Evolutionary conservation across 768 basidiomycete species (phyloP), one percentile per base, ranked within the genome.

Genomic region (Coprinellus micaceus): DNA sequence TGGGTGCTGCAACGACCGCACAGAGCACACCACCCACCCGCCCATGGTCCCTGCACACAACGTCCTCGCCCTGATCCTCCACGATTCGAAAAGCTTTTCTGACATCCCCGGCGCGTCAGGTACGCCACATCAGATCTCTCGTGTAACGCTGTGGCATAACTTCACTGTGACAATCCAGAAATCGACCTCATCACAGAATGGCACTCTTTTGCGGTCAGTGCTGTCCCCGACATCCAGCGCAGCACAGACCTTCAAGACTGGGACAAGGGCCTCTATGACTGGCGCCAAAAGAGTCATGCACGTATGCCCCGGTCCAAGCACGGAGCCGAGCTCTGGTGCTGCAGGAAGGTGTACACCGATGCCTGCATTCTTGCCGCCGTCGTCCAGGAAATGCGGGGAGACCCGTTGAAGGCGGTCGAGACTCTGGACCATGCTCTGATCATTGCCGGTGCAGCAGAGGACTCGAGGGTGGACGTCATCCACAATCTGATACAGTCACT

Each of bases 391-490:
- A 71, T 29, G 70, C 76, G 61, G 30, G 73, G 43, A 43, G 64
- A 30, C 51, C 63, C 28, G 60, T 64, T 2, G 60, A 63, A 74
- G 44, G 75, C 80, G 22, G 79, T 98, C 37, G 72, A 75, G 4
- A 71, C 77, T 13, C 72, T 98, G 24, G 97, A 99, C 66, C 78
- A 77, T 60, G 86, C 88, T 1, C 85, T 98, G 60, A 85, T 98
- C 59, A 78, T 95, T 49, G 86, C 93, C 13, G 94, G 94, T 1
- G 83, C 86, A 2, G 77, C 84, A 22, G 91, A 88, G 2, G 69
- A 77, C 17, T 73, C 75, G 12, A 74, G 88, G 41, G 70, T 83
- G 37, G 82, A 88, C 28, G 63, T 86, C 44, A 77, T 92, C n/a
- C 76, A 83, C 43, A 72, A 74, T 25, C 67, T 90, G 40, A 90